Evolutionary conservation across 441 rosid species (phyloP).

Genomic region (Melastoma candidum): DNA sequence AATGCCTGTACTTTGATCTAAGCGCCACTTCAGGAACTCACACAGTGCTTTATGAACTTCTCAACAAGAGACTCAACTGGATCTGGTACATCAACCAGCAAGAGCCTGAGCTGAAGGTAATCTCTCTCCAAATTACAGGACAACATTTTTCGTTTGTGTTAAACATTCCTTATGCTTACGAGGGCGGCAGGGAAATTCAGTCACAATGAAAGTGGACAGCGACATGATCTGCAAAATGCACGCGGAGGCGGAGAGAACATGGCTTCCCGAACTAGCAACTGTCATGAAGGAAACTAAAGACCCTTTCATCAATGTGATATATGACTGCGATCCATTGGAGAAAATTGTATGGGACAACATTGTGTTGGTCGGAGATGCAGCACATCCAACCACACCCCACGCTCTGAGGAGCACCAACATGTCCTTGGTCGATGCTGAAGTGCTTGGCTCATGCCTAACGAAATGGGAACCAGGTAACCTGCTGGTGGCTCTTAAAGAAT

Average conservation of each 20-base stretch:
- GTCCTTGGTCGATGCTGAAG: slow-evolving; percentile 57
- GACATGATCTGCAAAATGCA: slow-evolving; percentile 45
- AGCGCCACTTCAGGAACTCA: slow-evolving; percentile 26
- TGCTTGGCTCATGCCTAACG: slow-evolving; percentile 47
- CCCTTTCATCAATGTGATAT: slow-evolving; percentile 66
- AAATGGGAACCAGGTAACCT: slow-evolving; percentile 34
- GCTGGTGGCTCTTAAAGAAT: slow-evolving; percentile 41
- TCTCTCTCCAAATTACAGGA: neutral
- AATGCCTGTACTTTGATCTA: slow-evolving; percentile 54
- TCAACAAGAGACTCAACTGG: slow-evolving; percentile 55
- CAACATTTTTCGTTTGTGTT: neutral
- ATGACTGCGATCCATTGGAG: slow-evolving; percentile 54
- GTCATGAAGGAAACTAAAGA: slow-evolving; percentile 53
- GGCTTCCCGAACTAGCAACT: slow-evolving; percentile 49
- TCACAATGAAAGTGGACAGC: slow-evolving; percentile 43
- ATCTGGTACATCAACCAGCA: slow-evolving; percentile 65
- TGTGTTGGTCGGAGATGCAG: slow-evolving; percentile 63
- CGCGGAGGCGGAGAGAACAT: slow-evolving; percentile 44
- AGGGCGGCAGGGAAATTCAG: slow-evolving; percentile 47
- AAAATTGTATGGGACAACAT: slow-evolving; percentile 40
- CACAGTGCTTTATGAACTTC: slow-evolving; percentile 48
- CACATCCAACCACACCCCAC: slow-evolving; percentile 76
- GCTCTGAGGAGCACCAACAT: slow-evolving; percentile 74
- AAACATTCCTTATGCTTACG: neutral
- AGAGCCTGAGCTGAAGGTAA: slow-evolving; percentile 55